Conservation (phyloP, 371 early-diverging fungal genomes). For the Rhizomucor miehei region DNA sequence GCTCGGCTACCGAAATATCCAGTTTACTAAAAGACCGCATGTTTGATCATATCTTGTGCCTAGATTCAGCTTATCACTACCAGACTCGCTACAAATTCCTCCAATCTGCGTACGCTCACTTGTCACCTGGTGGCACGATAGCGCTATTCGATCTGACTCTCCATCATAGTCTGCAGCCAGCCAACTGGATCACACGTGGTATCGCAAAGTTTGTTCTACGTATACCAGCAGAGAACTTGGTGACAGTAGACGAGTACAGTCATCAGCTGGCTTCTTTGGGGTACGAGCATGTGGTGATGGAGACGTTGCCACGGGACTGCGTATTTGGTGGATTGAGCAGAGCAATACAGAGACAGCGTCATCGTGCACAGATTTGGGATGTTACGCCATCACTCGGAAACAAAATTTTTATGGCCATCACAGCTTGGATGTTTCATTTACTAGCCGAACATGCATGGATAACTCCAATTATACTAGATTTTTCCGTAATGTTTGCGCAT, state of each 20-base stretch:
- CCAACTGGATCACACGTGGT: conserved; percentile 2
- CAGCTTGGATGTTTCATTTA: conserved; percentile 5
- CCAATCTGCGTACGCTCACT: conserved; percentile 19
- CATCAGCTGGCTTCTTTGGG: conserved; percentile 8
- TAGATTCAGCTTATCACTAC: conserved; percentile 62
- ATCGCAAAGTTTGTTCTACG: conserved; percentile 12
- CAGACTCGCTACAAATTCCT: conserved; percentile 50
- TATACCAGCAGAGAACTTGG: conserved; percentile 30
- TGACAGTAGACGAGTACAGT: conserved; percentile 13
- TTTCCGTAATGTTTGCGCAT: too few species aligned
- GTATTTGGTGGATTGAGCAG: conserved; percentile 16
- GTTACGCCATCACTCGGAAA: conserved; percentile 3
- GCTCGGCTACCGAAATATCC: conserved; percentile 31
- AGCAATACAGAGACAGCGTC: conserved; percentile 7
- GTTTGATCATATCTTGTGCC: conserved; percentile 43
- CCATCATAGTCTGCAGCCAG: conserved; percentile 8
- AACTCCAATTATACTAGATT: conserved; percentile 11
- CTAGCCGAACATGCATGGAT: conserved; percentile 11
- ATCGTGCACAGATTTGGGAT: conserved; percentile 15
- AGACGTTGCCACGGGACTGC: conserved; percentile 2
- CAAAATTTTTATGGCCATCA: conserved; percentile 6
- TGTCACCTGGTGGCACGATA: conserved; percentile 36
- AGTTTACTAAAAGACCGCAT: not conserved
- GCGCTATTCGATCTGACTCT: conserved; percentile 39
- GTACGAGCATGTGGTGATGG: conserved; percentile 9